Evolutionary conservation across 208 protist species (phyloP).

Genomic region (Blastocrithidia nonstop): DNA sequence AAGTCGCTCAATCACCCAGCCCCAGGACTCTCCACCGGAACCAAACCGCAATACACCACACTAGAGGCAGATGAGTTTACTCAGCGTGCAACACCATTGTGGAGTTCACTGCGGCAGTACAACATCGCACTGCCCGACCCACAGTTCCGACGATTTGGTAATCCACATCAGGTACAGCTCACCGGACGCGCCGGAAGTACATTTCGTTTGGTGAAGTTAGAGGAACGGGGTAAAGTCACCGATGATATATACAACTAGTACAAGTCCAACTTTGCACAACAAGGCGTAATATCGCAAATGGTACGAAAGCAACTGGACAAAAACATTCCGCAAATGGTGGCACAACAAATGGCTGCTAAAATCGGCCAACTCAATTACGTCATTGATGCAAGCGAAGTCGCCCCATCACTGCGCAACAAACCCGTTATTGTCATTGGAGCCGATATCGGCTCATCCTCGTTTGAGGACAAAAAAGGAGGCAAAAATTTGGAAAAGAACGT

Average conservation of each 20-base stretch:
- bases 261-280: slow-evolving; percentile 12
- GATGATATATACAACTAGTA: slow-evolving; percentile 12
- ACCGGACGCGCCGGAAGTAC: slow-evolving; percentile 1
- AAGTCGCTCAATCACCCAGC: slow-evolving; percentile 9
- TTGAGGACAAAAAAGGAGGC: slow-evolving; percentile 4
- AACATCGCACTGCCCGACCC: slow-evolving; percentile 12
- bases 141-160: slow-evolving; percentile 2
- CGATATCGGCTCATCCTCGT: slow-evolving; percentile 12
- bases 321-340: slow-evolving; percentile 24
- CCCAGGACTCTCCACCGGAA: slow-evolving; percentile 1
- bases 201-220: slow-evolving; percentile 17
- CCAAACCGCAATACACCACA: slow-evolving; percentile 1
- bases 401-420: slow-evolving; percentile 3
- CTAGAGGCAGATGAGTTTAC: slow-evolving; percentile 25
- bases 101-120: slow-evolving; percentile 12
- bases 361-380: slow-evolving; percentile 26
- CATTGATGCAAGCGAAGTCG: slow-evolving; percentile 10
- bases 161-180: slow-evolving; percentile 1
- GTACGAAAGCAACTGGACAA: slow-evolving; percentile 10
- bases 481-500: slow-evolving; percentile 5
- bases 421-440: slow-evolving; percentile 25
- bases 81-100: slow-evolving; percentile 5
- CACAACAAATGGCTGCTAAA: slow-evolving; percentile 42
- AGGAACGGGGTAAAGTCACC: slow-evolving; percentile 4
- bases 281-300: slow-evolving; percentile 27